A percentile compares a stretch with the other conserved stretches of the same genome.
phyloP scores from a whole-genome alignment of 2,329 filamentous ascomycete species.

The Magnaporthiopsis incrustans region DNA sequence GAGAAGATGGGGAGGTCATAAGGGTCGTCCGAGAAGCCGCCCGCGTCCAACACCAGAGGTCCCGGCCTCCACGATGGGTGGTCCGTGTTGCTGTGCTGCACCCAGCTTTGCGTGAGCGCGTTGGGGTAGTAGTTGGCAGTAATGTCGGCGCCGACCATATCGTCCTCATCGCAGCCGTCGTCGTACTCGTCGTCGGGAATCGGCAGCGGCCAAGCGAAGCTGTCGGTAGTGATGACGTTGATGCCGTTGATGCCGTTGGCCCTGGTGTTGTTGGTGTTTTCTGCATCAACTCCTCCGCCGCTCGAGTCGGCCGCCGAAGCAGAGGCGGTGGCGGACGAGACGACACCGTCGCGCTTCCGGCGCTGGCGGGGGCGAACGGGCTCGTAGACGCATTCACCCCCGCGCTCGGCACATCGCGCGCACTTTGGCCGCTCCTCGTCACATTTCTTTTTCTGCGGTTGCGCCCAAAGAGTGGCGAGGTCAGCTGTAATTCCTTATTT shows the following conservation, averaged over 20 bases:
- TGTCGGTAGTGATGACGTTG: background rate
- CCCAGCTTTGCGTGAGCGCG: background rate
- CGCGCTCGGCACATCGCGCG: constrained; percentile 38
- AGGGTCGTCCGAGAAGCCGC: constrained; percentile 2
- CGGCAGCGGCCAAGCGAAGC: background rate
- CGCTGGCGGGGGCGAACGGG: constrained; percentile 34
- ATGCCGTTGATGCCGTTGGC: background rate
- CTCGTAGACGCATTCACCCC: constrained; percentile 41
- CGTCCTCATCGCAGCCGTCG: background rate
- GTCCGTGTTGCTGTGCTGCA: background rate
- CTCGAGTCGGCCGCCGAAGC: background rate
- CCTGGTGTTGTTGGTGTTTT: background rate
- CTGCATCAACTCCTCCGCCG: background rate
- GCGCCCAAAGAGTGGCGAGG: background rate
- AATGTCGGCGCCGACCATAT: background rate
- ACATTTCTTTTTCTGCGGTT: constrained; percentile 45
- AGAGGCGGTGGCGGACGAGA: constrained; percentile 7
- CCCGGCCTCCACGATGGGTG: background rate
- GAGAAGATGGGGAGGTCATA: background rate
- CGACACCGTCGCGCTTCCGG: constrained; percentile 26
- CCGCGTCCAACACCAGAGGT: background rate
- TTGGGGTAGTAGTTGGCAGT: background rate
- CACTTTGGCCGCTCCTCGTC: constrained; percentile 43
- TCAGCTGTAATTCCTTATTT: background rate
- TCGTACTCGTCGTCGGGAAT: background rate